These are phyloP conservation scores for Volvariella surrecta DNA, from an alignment of 1,284 basidiomycete genomes.

Conservation along the genomic window DNA sequence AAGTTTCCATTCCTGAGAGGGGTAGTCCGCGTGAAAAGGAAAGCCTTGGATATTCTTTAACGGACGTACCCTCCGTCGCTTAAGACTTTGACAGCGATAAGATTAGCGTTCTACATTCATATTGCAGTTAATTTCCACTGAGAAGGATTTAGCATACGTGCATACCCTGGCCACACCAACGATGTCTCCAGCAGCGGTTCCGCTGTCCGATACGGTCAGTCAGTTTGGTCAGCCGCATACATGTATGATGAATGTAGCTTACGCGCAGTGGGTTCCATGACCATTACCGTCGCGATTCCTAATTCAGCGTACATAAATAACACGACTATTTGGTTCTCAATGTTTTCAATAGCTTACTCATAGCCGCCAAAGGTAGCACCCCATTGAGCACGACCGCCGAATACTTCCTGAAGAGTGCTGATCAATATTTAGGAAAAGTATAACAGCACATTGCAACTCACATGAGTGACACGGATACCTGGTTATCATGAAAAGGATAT, in stretches of 20 bases:
- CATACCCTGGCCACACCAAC: not conserved
- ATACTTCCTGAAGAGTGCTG: conserved; percentile 23
- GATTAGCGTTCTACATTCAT: conserved; percentile 11
- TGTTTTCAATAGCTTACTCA: conserved; percentile 7
- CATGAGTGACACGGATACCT: no score
- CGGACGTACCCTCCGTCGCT: conserved; percentile 29
- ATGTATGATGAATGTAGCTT: conserved; percentile 10
- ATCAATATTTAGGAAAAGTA: no score
- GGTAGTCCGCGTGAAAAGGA: not conserved
- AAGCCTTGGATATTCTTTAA: not conserved
- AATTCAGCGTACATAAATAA: conserved; percentile 6
- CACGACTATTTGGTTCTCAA: not conserved
- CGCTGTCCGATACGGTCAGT: not conserved
- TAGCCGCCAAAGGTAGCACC: conserved; percentile 40
- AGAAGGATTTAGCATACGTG: no score
- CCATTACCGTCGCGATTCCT: conserved; percentile 53
- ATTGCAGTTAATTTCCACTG: no score
- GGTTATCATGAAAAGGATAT: no score
- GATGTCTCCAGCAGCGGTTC: not conserved
- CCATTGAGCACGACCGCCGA: conserved; percentile 64
- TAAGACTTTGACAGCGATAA: conserved; percentile 73
- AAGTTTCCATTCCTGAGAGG: not conserved
- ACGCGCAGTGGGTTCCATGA: conserved; percentile 35
- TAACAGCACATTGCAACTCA: no score
- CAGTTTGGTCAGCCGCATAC: not conserved